Percentiles rank a stretch among this genome's conserved stretches.
Evolutionary conservation across 306 rosid species (phyloP).

Genomic region (Cicer bijugum): DNA sequence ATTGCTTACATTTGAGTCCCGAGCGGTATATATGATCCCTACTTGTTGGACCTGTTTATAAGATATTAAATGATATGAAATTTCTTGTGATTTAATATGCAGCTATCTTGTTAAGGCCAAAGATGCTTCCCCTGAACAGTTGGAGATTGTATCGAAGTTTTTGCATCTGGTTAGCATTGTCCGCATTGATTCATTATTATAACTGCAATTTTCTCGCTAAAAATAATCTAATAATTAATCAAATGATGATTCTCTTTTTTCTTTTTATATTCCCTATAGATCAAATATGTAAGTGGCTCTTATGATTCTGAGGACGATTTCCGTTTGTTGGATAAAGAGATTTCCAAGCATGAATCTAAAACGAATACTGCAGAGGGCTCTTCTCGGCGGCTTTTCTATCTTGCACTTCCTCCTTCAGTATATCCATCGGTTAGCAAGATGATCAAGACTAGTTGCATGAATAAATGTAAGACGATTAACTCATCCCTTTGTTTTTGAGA

Average conservation of each 20-base stretch:
- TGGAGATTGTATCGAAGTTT: conserved; percentile 62
- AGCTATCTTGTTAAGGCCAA: conserved; percentile 74
- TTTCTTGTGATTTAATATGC: conserved; percentile 52
- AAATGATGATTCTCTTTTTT: conserved; percentile 25
- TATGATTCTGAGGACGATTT: conserved; percentile 84
- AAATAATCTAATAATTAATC: conserved; percentile 10
- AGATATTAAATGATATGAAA: conserved; percentile 29
- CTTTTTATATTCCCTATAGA: conserved; percentile 51
- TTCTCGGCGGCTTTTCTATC: conserved; percentile 89
- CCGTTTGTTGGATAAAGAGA: conserved; percentile 77
- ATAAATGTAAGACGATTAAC: conserved; percentile 70
- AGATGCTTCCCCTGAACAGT: conserved; percentile 57
- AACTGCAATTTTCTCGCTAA: not conserved
- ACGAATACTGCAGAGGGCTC: conserved; percentile 66
- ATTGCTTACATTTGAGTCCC: too few relatives aligned
- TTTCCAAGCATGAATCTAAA: conserved; percentile 64
- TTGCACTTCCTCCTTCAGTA: conserved; percentile 98
- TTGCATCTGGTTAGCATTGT: conserved; percentile 79
- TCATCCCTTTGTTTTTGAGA: conserved; percentile 32
- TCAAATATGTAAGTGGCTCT: conserved; percentile 86
- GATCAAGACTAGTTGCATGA: conserved; percentile 82
- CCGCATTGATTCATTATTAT: conserved; percentile 33
- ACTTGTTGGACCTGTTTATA: conserved; percentile 17
- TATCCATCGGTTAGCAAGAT: conserved; percentile 95
- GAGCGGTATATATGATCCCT: conserved; percentile 1